Conservation (phyloP, 2,329 filamentous ascomycete species). For the Pseudocercospora musae region DNA sequence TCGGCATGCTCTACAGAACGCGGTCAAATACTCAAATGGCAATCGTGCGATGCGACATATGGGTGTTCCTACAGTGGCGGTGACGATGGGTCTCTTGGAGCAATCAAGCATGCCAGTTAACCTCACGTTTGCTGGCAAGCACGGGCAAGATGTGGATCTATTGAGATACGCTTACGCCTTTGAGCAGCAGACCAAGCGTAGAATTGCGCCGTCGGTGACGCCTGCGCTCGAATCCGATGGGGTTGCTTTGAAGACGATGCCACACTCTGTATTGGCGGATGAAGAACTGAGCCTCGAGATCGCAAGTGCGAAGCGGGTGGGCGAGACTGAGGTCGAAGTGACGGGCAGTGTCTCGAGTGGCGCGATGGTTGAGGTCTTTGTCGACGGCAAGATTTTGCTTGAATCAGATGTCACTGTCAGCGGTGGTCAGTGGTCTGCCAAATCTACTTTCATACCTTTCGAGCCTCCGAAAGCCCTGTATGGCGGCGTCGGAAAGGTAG, state of each 20-base stretch:
- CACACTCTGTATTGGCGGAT: background rate
- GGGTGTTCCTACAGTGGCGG: slow-evolving; percentile 53
- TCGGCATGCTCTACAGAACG: slow-evolving; percentile 46
- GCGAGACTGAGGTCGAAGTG: slow-evolving; percentile 8
- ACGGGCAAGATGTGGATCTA: slow-evolving; percentile 45
- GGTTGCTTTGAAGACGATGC: background rate
- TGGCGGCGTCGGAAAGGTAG: slow-evolving; percentile 27
- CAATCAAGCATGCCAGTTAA: slow-evolving; percentile 52
- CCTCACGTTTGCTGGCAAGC: slow-evolving; percentile 51
- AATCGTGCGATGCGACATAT: slow-evolving; percentile 54
- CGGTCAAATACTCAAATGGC: slow-evolving; percentile 54
- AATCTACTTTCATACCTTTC: slow-evolving; percentile 18
- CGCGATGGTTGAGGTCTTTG: slow-evolving; percentile 8
- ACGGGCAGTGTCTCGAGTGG: background rate
- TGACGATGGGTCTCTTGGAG: slow-evolving; percentile 52
- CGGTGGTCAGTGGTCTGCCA: slow-evolving; percentile 16
- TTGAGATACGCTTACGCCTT: slow-evolving; percentile 30
- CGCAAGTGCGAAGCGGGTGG: background rate
- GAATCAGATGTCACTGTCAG: background rate
- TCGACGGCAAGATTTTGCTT: slow-evolving; percentile 12
- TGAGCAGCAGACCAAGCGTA: slow-evolving; percentile 24
- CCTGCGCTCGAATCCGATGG: slow-evolving; percentile 25
- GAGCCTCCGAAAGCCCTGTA: slow-evolving; percentile 26
- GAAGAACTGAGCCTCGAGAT: background rate
- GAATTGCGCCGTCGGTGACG: slow-evolving; percentile 27